Base-by-base conservation (phyloP, 768 basidiomycete genomes). In the Pulveroboletus ravenelii region DNA sequence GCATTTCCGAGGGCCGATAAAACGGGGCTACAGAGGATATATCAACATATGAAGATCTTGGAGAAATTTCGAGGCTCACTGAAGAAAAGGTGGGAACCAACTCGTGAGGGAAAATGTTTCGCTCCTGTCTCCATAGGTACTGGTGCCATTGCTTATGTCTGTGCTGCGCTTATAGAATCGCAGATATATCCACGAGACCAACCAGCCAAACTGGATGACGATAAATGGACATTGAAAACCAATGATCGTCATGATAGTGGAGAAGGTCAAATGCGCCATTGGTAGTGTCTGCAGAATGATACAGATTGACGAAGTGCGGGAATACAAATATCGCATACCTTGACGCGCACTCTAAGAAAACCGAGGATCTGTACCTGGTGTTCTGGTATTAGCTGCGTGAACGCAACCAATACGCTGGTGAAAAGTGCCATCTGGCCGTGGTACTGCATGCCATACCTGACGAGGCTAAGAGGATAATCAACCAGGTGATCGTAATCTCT, bases 191-290 rank as follows among this genome's bases (percentile, higher is more conserved):
- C 93, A 99, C 30, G 88, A 80, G 8, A 93, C 89, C 50, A 96
- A 87, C 93, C 95, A 99, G n/a, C 95, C 96, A 66, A 97, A 99
- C 64, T 99, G 96, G 56, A 98, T 93, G 62, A 93, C 72, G 45
- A 94, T 91, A 75, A 83, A 95, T 14, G 92, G 93, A 50, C 83
- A 86, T 65, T 93, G 93, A 71, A 85, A 85, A 18, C 92, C 93
- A 40, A 93, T 51, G 42, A 95, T 57, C 55, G 84, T 87, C 71
- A 92, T 75, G 25, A 96, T 78, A 52, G 88, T 92, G 10, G 94
- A 97, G 50, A 97, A 69, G 2, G 89, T 87, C 52, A 98, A 78
- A 69, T 97, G 93, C 31, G 85, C 82, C 85, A 97, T 96, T n/a
- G 95, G 95, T 29, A 98, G 70, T 8, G 78, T 82, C 94, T 97